These are phyloP conservation scores for Hyaloscypha finlandica DNA, from an alignment of 495 filamentous ascomycete species.

Conservation along the genomic window DNA sequence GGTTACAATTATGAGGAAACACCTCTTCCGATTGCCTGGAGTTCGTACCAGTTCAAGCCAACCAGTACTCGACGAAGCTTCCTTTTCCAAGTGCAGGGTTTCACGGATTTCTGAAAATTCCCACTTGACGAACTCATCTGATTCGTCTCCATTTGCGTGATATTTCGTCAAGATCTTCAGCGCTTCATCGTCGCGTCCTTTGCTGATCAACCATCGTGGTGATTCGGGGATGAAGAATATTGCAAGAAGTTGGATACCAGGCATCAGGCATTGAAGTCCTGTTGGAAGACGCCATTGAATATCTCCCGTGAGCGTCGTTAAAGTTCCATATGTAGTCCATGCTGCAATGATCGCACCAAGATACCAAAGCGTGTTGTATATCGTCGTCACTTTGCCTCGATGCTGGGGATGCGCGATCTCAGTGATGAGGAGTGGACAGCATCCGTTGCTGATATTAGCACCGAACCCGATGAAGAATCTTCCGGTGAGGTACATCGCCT, in stretches of 20 bases:
- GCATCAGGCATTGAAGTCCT: conserved; percentile 47
- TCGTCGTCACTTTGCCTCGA: conserved; percentile 44
- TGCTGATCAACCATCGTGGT: conserved; percentile 57
- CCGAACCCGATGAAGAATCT: conserved; percentile 55
- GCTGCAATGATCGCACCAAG: conserved; percentile 49
- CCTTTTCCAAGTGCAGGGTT: conserved; percentile 56
- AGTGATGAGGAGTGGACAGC: conserved; percentile 48
- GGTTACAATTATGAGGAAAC: conserved; percentile 50
- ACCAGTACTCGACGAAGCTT: conserved; percentile 5
- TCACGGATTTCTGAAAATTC: conserved; percentile 62
- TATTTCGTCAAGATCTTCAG: conserved; percentile 56
- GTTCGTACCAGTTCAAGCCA: conserved; percentile 47
- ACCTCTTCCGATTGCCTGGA: conserved; percentile 50
- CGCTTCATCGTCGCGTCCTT: conserved; percentile 48
- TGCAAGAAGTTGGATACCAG: conserved; percentile 32
- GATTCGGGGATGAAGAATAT: conserved; percentile 52
- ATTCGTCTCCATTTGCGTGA: conserved; percentile 55
- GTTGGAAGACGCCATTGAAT: conserved; percentile 49
- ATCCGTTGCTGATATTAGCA: conserved; percentile 50
- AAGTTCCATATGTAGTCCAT: conserved; percentile 44
- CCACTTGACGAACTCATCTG: conserved; percentile 53
- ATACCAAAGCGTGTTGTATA: conserved; percentile 46
- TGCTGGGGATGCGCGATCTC: conserved; percentile 52
- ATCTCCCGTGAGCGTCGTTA: conserved; percentile 42
- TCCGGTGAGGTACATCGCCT: conserved; percentile 49